Evolutionary conservation across 2,329 filamentous ascomycete species (phyloP).

Genomic region (Alternaria alternata): DNA sequence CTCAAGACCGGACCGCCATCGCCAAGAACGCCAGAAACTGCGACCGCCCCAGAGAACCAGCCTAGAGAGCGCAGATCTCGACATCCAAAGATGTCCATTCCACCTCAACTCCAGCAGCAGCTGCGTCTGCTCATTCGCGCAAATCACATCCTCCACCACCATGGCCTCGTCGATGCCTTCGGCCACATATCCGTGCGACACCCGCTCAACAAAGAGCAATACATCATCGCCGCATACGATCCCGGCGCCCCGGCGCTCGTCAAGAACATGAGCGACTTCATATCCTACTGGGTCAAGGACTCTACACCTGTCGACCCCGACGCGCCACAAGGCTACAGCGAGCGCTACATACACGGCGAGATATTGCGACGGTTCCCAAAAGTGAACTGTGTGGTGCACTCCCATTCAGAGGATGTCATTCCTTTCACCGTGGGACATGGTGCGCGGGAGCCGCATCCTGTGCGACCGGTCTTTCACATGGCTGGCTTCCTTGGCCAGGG

Average conservation of each 20-base stretch:
- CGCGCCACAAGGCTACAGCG: constrained; percentile 50
- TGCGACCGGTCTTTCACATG: constrained; percentile 51
- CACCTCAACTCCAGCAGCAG: constrained; percentile 23
- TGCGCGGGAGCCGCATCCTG: constrained; percentile 13
- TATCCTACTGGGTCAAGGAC: constrained; percentile 57
- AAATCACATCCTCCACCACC: constrained; percentile 61
- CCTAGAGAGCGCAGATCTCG: neutral
- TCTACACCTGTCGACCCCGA: constrained; percentile 53
- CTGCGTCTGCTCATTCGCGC: constrained; percentile 36
- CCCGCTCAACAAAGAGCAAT: constrained; percentile 54
- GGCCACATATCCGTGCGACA: constrained; percentile 63
- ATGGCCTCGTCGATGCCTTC: constrained; percentile 61
- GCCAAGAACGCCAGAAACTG: neutral
- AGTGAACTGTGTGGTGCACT: constrained; percentile 53
- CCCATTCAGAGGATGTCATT: constrained; percentile 51
- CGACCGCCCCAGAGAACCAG: neutral
- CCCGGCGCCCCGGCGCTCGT: constrained; percentile 58
- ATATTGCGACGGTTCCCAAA: constrained; percentile 50
- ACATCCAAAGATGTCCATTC: constrained; percentile 13
- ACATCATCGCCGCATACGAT: constrained; percentile 58
- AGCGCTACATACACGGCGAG: constrained; percentile 55
- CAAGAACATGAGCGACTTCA: constrained; percentile 54
- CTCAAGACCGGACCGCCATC: neutral
- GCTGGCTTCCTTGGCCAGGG: constrained; percentile 49
- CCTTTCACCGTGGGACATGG: constrained; percentile 50